These are phyloP conservation scores for Castanospermum australe DNA, from an alignment of 306 rosid species.

Conservation along the genomic window DNA sequence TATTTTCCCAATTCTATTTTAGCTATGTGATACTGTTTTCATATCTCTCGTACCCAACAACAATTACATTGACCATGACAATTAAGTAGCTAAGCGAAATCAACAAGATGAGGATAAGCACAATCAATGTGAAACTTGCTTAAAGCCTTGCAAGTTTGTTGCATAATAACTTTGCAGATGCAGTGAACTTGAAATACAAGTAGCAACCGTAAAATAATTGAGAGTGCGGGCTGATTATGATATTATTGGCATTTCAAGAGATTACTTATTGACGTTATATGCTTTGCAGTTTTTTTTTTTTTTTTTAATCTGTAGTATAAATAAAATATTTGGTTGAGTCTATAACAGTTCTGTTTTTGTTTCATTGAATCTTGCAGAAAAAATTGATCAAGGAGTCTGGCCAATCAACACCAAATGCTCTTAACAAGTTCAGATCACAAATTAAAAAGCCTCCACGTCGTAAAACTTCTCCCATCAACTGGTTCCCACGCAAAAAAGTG, in stretches of 20 bases:
- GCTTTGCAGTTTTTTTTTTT: neutral
- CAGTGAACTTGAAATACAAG: neutral
- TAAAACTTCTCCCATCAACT: constrained; percentile 78
- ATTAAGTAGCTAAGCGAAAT: neutral
- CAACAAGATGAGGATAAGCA: neutral
- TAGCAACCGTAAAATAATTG: neutral
- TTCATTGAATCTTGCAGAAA: constrained; percentile 49
- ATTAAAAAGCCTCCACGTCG: constrained; percentile 81
- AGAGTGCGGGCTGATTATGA: neutral
- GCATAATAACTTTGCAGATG: neutral
- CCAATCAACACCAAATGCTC: constrained; percentile 51
- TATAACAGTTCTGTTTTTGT: neutral
- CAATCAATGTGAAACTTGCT: neutral
- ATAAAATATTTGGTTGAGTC: neutral
- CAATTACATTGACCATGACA: neutral
- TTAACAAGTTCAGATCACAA: constrained; percentile 65
- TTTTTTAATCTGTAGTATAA: neutral
- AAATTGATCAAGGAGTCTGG: constrained; percentile 54
- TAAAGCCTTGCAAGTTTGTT: neutral
- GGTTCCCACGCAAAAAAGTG: constrained; percentile 87
- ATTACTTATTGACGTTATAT: neutral
- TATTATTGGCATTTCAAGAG: neutral
- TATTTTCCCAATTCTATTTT: too few species aligned
- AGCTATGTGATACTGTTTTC: too few species aligned
- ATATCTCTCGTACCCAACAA: too few species aligned